Evolutionary conservation across 495 filamentous ascomycete species (phyloP).

Genomic region (Clohesyomyces aquaticus): DNA sequence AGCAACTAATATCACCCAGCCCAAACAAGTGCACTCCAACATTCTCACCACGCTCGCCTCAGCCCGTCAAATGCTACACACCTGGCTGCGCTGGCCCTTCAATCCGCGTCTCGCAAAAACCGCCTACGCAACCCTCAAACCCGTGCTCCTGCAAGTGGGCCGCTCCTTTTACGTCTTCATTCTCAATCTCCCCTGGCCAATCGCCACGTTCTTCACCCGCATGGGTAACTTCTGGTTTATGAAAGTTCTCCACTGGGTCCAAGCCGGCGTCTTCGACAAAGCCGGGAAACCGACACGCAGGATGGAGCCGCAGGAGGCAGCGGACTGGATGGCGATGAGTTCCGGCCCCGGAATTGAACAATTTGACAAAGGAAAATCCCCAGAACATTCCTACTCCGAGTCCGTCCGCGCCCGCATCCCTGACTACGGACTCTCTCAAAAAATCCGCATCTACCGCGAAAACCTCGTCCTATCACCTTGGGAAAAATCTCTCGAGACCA

Average conservation of each 20-base stretch:
- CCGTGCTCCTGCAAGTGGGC: slow-evolving; percentile 50
- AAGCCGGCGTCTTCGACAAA: slow-evolving; percentile 41
- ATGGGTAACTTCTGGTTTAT: slow-evolving; percentile 54
- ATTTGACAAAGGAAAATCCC: not conserved
- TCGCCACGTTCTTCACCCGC: slow-evolving; percentile 49
- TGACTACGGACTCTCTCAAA: slow-evolving; percentile 41
- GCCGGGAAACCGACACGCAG: slow-evolving; percentile 41
- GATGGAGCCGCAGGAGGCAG: slow-evolving; percentile 5
- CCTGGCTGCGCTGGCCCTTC: slow-evolving; percentile 49
- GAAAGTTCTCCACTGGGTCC: slow-evolving; percentile 45
- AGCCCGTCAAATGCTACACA: slow-evolving; percentile 53
- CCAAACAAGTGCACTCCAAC: slow-evolving; percentile 25
- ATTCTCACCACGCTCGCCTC: slow-evolving; percentile 42
- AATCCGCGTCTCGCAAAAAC: slow-evolving; percentile 50
- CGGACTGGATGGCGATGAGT: slow-evolving; percentile 29
- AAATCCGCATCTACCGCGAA: slow-evolving; percentile 58
- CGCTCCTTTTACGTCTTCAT: slow-evolving; percentile 58
- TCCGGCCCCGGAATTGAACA: slow-evolving; percentile 28
- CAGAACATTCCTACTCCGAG: slow-evolving; percentile 42
- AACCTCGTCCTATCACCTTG: slow-evolving; percentile 48
- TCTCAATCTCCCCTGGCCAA: slow-evolving; percentile 51
- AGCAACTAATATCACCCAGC: slow-evolving; percentile 29
- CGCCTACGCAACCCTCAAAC: slow-evolving; percentile 48
- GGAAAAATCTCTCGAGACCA: slow-evolving; percentile 55
- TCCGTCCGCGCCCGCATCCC: slow-evolving; percentile 10